phyloP scores from a whole-genome alignment of 441 rosid species.

The Pelargonium australe region DNA sequence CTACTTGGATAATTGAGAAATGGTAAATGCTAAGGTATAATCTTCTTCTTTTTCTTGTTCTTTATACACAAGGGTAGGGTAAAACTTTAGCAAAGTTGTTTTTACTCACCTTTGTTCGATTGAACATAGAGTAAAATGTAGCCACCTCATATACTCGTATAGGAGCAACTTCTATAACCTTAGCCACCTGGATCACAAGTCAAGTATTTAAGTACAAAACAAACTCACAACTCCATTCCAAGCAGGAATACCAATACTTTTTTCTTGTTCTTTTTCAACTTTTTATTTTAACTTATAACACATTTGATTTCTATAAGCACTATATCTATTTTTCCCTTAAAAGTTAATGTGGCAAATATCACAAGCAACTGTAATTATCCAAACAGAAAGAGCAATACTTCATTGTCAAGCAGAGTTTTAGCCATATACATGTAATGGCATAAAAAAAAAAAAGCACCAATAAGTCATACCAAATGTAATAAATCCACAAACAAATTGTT shows the following conservation, averaged over 20 bases:
- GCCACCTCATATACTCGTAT: slow-evolving; percentile 95
- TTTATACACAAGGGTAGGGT: too few relatives aligned
- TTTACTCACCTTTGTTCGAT: slow-evolving; percentile 67
- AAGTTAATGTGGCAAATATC: neutral
- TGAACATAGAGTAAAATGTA: slow-evolving; percentile 97
- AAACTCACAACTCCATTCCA: neutral
- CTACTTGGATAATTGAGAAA: slow-evolving; percentile 12
- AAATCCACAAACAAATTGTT: neutral
- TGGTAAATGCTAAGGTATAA: slow-evolving; percentile 8
- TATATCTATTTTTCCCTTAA: too few relatives aligned
- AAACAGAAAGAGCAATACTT: neutral
- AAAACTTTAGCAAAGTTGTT: slow-evolving; percentile 21
- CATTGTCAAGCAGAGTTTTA: slow-evolving; percentile 1
- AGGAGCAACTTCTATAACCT: slow-evolving; percentile 81
- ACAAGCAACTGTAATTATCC: neutral
- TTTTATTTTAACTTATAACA: neutral
- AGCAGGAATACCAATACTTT: neutral
- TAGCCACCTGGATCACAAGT: slow-evolving; percentile 62
- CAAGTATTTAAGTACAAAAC: slow-evolving; percentile 7
- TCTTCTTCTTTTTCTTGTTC: slow-evolving; percentile 20
- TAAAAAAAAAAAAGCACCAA: too few relatives aligned
- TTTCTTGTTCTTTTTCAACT: neutral
- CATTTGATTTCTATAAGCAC: too few relatives aligned
- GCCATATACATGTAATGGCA: neutral
- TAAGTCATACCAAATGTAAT: neutral